phyloP scores from a whole-genome alignment of 495 filamentous ascomycete genomes.

The Copromyces sp. region DNA sequence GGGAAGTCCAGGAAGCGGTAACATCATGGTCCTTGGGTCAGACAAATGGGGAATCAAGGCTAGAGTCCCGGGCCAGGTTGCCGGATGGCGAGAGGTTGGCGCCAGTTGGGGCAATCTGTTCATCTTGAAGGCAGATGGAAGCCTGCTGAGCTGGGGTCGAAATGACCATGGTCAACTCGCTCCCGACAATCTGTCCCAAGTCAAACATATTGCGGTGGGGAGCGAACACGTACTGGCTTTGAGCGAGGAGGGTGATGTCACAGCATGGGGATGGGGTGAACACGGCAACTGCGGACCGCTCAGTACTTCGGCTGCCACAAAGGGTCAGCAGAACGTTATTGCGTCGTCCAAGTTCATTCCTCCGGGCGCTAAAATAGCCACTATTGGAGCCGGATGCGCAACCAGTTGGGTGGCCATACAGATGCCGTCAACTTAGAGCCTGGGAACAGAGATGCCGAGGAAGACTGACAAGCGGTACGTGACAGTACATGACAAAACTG shows the following conservation, averaged over 20 bases:
- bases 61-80: constrained; percentile 24
- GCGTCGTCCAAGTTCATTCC: constrained; percentile 39
- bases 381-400: constrained; percentile 75
- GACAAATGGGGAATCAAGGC: constrained; percentile 58
- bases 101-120: constrained; percentile 80
- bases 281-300: constrained; percentile 88
- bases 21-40: constrained; percentile 53
- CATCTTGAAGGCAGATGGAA: constrained; percentile 48
- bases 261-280: constrained; percentile 92
- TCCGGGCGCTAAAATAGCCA: constrained; percentile 33
- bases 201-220: constrained; percentile 58
- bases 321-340: constrained; percentile 52
- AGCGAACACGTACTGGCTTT: constrained; percentile 79
- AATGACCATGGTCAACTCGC: constrained; percentile 75
- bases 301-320: constrained; percentile 50
- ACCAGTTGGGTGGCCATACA: constrained; percentile 66
- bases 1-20: constrained; percentile 40
- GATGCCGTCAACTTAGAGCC: background rate
- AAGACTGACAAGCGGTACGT: background rate
- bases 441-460: background rate
- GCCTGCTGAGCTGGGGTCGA: constrained; percentile 58
- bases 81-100: constrained; percentile 48
- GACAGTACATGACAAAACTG: background rate
- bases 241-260: constrained; percentile 47
- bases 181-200: constrained; percentile 41